Evolutionary conservation across 73 alveolate genomes (phyloP).

Genomic region (Paramecium primaurelia): DNA sequence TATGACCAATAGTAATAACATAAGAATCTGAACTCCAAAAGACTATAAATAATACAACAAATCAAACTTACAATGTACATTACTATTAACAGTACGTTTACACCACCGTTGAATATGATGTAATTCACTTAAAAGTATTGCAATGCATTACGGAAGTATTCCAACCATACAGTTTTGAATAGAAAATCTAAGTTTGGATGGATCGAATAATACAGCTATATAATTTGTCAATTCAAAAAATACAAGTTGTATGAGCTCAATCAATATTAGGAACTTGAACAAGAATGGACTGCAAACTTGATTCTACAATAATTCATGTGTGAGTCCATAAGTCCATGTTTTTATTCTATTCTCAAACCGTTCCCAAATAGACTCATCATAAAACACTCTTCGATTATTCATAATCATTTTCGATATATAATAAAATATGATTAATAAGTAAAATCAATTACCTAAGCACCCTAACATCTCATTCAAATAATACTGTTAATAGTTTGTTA

Average conservation of each 20-base stretch:
- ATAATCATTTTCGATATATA: constrained; percentile 26
- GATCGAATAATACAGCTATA: constrained; percentile 46
- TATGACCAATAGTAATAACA: neutral
- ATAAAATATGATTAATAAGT: neutral
- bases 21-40: constrained; percentile 31
- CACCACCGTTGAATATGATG: constrained; percentile 32
- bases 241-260: constrained; percentile 54
- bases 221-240: neutral
- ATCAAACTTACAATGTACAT: neutral
- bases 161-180: constrained; percentile 40
- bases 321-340: constrained; percentile 59
- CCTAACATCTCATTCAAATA: neutral
- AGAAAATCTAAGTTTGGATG: constrained; percentile 46
- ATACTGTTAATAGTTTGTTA: neutral
- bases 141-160: constrained; percentile 43
- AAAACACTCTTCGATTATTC: constrained; percentile 50
- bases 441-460: neutral
- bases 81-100: constrained; percentile 29
- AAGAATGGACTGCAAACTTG: constrained; percentile 43
- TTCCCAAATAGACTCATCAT: constrained; percentile 64
- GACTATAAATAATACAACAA: neutral
- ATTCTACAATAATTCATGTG: constrained; percentile 56
- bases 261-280: constrained; percentile 47
- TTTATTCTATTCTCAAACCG: constrained; percentile 39
- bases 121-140: constrained; percentile 57